Evolutionary conservation across 164 flowering plant genomes (phyloP).

Genomic region (Vitis rotundifolia): DNA sequence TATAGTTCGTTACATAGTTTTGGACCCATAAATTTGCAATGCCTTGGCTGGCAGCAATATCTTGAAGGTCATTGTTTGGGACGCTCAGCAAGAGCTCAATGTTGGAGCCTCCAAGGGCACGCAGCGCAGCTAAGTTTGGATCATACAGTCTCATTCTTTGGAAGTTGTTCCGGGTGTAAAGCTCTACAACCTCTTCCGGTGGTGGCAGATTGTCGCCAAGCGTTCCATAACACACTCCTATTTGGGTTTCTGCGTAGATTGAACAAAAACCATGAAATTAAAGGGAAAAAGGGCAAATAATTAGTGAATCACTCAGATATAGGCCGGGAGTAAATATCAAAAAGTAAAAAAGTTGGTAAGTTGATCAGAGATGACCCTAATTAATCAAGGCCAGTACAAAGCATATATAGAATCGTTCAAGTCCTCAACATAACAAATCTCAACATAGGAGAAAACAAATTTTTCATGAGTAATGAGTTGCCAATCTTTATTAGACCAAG

Average conservation of each 20-base stretch:
- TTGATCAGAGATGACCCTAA: no score
- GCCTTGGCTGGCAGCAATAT: constrained; percentile 9
- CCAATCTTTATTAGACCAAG: no score
- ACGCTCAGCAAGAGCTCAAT: constrained; percentile 23
- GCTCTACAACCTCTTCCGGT: constrained; percentile 6
- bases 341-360: no score
- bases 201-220: constrained; percentile 18
- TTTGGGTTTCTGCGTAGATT: not conserved
- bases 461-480: no score
- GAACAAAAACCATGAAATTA: no score
- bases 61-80: constrained; percentile 13
- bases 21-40: constrained; percentile 25
- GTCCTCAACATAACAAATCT: no score
- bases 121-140: constrained; percentile 20
- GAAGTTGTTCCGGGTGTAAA: constrained; percentile 17
- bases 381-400: no score
- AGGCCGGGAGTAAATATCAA: no score
- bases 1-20: constrained; percentile 13
- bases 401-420: no score
- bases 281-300: no score
- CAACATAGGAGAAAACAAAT: no score
- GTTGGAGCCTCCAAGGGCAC: constrained; percentile 23
- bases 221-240: constrained; percentile 22
- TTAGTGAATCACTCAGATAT: no score
- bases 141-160: constrained; percentile 18